Conservation (phyloP, 345 rosid genomes). For the Gossypium sturtianum region DNA sequence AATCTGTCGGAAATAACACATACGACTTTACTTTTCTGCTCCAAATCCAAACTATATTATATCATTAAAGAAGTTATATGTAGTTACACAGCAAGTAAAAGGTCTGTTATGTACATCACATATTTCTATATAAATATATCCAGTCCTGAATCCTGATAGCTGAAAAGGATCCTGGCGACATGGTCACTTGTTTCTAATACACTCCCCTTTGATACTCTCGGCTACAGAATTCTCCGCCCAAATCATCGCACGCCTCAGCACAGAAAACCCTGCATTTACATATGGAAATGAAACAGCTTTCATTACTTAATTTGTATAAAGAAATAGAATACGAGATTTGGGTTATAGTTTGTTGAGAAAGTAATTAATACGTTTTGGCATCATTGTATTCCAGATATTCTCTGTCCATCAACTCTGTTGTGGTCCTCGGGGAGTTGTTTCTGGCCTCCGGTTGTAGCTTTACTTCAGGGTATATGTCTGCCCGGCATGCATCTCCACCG, state of each 20-base stretch:
- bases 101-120: background rate
- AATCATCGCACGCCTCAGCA: slow-evolving; percentile 85
- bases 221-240: slow-evolving; percentile 85
- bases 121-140: background rate
- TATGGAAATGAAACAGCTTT: background rate
- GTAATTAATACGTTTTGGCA: slow-evolving; percentile 26
- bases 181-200: slow-evolving; percentile 14
- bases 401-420: slow-evolving; percentile 17
- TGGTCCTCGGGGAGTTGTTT: slow-evolving; percentile 3
- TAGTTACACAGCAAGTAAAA: background rate
- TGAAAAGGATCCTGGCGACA: background rate
- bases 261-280: slow-evolving; percentile 3
- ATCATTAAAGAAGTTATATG: background rate
- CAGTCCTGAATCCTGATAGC: background rate
- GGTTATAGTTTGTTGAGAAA: background rate
- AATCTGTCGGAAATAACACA: too few relatives aligned
- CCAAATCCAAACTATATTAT: background rate
- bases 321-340: background rate
- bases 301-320: background rate
- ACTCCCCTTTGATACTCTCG: slow-evolving; percentile 50
- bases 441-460: slow-evolving; percentile 23
- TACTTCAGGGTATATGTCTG: slow-evolving; percentile 58
- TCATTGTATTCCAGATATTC: slow-evolving; percentile 31
- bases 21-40: background rate
- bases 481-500: slow-evolving; percentile 67